Conservation (phyloP, 2,329 filamentous ascomycete genomes). For the Epichloe coenophiala region DNA sequence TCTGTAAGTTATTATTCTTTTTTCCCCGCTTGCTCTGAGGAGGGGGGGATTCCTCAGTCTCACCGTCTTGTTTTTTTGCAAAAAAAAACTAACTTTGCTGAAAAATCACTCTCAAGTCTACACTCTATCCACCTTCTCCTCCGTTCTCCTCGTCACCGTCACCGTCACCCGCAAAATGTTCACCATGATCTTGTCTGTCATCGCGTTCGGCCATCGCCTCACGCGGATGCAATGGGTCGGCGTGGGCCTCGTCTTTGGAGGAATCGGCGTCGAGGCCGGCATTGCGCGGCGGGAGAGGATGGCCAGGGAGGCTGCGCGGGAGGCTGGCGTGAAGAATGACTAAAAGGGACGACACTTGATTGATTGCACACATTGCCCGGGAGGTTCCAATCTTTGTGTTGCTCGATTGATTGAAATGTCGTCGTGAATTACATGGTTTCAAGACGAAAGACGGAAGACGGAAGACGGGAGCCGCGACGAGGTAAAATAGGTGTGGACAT, state of each 20-base stretch:
- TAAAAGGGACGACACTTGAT: neutral
- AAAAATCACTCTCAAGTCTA: conserved; percentile 43
- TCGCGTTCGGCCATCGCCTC: conserved; percentile 85
- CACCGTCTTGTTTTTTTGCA: conserved; percentile 12
- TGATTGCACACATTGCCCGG: no score
- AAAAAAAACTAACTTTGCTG: no score
- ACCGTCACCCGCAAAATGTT: conserved; percentile 98
- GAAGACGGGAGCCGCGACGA: no score
- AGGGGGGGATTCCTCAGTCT: no score
- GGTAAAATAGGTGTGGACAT: no score
- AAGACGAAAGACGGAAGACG: no score
- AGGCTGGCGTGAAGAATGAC: conserved; percentile 17
- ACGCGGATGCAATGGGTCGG: conserved; percentile 87
- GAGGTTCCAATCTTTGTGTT: no score
- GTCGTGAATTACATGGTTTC: no score
- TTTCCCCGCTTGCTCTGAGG: no score
- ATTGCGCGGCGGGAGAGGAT: conserved; percentile 74
- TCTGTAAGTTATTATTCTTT: conserved; percentile 38
- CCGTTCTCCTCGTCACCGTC: conserved; percentile 83
- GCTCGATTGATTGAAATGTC: no score
- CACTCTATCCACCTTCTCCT: conserved; percentile 84
- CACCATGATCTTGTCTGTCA: conserved; percentile 92
- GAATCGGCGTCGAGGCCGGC: conserved; percentile 78
- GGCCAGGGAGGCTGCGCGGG: conserved; percentile 57
- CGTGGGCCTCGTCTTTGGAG: conserved; percentile 84